Percentiles rank a stretch among this genome's conserved stretches.
Conservation (phyloP, 139 green algal species). For the Mesostigma viride region DNA sequence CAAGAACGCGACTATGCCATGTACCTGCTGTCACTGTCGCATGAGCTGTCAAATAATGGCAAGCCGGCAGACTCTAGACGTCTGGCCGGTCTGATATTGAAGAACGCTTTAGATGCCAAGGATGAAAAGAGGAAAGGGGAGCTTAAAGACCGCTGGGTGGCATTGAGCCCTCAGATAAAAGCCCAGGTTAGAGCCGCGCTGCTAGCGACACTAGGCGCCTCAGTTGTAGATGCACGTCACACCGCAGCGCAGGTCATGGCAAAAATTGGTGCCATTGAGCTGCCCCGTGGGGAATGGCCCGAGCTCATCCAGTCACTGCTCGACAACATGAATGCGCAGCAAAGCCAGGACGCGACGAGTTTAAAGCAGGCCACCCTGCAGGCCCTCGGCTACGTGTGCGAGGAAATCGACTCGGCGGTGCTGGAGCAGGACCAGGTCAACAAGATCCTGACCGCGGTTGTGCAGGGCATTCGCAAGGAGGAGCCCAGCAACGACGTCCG, state of each 20-base stretch:
- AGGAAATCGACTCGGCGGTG: conserved; percentile 82
- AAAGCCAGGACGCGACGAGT: conserved; percentile 3
- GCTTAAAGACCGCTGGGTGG: conserved; percentile 57
- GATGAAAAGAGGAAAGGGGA: conserved; percentile 54
- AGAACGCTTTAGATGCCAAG: conserved; percentile 86
- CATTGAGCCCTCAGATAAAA: conserved; percentile 47
- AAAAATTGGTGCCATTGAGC: conserved; percentile 87
- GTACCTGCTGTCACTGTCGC: conserved; percentile 60
- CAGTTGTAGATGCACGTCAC: conserved; percentile 32
- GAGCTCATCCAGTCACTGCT: conserved; percentile 66
- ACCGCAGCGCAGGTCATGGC: conserved; percentile 63
- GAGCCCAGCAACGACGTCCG: conserved; percentile 66
- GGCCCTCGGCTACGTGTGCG: conserved; percentile 86
- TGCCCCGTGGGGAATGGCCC: conserved; percentile 68
- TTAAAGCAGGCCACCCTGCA: conserved; percentile 72
- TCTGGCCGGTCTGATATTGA: conserved; percentile 86
- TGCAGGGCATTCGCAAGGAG: conserved; percentile 66
- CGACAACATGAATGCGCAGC: conserved; percentile 34
- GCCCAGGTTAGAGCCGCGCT: conserved; percentile 64
- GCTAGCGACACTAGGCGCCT: conserved; percentile 54
- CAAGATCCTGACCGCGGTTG: conserved; percentile 86
- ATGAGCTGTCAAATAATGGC: conserved; percentile 59
- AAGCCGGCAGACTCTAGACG: conserved; percentile 59
- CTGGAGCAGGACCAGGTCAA: conserved; percentile 80
- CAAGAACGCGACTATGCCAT: conserved; percentile 57